Evolutionary conservation across 164 flowering plant genomes (phyloP).

Genomic region (Paratinospora sagittata): DNA sequence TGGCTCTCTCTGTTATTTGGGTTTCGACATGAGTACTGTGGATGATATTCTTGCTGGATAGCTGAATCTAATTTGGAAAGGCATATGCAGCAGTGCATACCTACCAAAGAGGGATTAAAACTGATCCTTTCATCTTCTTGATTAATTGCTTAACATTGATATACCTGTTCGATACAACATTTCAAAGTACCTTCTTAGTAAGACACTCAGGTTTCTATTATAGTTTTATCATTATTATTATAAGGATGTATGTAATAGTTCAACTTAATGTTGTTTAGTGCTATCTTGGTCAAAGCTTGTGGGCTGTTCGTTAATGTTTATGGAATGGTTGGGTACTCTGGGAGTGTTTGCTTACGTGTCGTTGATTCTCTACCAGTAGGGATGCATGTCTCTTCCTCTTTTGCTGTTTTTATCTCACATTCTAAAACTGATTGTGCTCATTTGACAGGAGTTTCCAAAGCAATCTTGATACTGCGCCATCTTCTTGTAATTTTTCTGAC

Average conservation of each 20-base stretch:
- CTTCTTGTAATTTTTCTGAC: slow-evolving; percentile 15
- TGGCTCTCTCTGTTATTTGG: neutral
- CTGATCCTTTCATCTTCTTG: neutral
- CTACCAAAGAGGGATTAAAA: too few relatives aligned
- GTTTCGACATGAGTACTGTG: neutral
- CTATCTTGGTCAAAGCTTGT: neutral
- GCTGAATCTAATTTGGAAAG: too few relatives aligned
- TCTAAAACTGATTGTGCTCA: slow-evolving; percentile 5
- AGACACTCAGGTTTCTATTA: too few relatives aligned
- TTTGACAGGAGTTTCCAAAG: slow-evolving; percentile 28
- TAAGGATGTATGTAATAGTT: neutral
- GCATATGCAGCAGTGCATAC: too few relatives aligned
- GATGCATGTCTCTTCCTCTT: neutral
- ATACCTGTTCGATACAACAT: too few relatives aligned
- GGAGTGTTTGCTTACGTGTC: neutral
- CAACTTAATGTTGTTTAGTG: neutral
- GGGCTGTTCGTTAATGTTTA: neutral
- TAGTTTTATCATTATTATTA: too few relatives aligned
- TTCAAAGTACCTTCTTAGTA: too few relatives aligned
- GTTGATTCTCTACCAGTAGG: neutral
- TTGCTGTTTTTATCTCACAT: slow-evolving; percentile 4
- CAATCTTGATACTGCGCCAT: slow-evolving; percentile 12
- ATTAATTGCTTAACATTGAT: too few relatives aligned
- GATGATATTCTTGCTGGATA: neutral
- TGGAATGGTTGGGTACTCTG: neutral